Percentiles rank a stretch among this genome's conserved stretches.
These are phyloP conservation scores for Secale cereale DNA, from an alignment of 176 grass and related monocot species.

Conservation along the genomic window DNA sequence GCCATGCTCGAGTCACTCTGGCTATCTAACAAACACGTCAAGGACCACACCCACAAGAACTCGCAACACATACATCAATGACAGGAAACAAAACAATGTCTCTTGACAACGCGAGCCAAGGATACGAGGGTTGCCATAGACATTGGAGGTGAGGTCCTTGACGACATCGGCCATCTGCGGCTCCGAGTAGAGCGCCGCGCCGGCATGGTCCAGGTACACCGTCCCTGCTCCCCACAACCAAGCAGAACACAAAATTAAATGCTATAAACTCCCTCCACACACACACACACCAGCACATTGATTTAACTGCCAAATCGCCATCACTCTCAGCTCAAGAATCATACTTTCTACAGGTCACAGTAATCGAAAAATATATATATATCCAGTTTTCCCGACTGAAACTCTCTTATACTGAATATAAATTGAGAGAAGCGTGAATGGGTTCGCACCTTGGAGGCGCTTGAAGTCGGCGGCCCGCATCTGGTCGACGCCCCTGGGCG, in stretches of 20 bases:
- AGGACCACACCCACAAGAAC: constrained; percentile 27
- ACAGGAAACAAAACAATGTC: neutral
- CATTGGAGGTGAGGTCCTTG: constrained; percentile 60
- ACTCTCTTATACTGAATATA: neutral
- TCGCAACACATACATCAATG: neutral
- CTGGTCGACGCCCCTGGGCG: constrained; percentile 62
- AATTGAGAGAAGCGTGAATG: neutral
- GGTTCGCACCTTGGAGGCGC: constrained; percentile 64
- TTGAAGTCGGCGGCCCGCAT: constrained; percentile 77
- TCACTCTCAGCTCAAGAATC: neutral
- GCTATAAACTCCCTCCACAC: neutral
- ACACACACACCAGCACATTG: neutral
- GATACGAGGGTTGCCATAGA: constrained; percentile 99
- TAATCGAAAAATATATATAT: neutral
- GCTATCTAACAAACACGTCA: constrained; percentile 66
- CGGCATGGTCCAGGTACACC: constrained; percentile 87
- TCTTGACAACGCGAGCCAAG: constrained; percentile 10
- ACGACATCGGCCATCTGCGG: constrained; percentile 62
- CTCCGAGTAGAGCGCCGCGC: constrained; percentile 78
- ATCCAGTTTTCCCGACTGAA: neutral
- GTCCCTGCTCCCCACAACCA: constrained; percentile 36
- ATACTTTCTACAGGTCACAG: neutral
- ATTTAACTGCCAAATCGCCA: neutral
- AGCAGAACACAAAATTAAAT: neutral
- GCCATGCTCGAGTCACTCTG: constrained; percentile 85